phyloP scores from a whole-genome alignment of 129 eudicot species.

The Tagetes erecta region DNA sequence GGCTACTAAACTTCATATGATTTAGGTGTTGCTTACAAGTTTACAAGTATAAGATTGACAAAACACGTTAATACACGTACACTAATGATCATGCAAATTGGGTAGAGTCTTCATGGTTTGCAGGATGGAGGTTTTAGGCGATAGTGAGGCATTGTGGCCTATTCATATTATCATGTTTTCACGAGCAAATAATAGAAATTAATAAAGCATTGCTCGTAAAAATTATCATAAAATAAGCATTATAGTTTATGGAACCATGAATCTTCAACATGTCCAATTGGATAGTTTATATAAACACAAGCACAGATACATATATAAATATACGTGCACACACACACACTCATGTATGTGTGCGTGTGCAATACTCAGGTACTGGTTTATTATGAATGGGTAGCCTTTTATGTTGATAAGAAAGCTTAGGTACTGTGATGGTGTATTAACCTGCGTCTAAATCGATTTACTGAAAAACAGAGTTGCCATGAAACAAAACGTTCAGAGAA shows the following conservation, averaged over 20 bases:
- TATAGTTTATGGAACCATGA: background rate
- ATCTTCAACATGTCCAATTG: background rate
- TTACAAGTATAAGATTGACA: conserved; percentile 2
- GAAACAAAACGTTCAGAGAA: conserved; percentile 44
- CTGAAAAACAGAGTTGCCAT: conserved; percentile 50
- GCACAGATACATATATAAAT: background rate
- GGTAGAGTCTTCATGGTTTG: background rate
- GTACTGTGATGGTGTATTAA: background rate
- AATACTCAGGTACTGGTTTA: background rate
- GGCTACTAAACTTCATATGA: background rate
- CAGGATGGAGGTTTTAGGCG: background rate
- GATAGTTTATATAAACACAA: no score
- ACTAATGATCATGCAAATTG: background rate
- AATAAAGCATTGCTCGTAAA: background rate
- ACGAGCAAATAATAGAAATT: background rate
- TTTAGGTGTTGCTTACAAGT: conserved; percentile 1
- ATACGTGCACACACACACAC: background rate
- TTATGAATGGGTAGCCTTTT: background rate
- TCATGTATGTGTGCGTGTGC: background rate
- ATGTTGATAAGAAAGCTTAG: conserved; percentile 16
- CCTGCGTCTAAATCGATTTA: conserved; percentile 9
- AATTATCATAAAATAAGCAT: background rate
- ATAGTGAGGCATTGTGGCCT: background rate
- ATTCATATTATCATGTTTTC: background rate
- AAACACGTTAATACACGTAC: background rate